Evolutionary conservation across 2,329 filamentous ascomycete species (phyloP), one percentile per base, ranked within the genome.

Genomic region (Trichoderma endophyticum): DNA sequence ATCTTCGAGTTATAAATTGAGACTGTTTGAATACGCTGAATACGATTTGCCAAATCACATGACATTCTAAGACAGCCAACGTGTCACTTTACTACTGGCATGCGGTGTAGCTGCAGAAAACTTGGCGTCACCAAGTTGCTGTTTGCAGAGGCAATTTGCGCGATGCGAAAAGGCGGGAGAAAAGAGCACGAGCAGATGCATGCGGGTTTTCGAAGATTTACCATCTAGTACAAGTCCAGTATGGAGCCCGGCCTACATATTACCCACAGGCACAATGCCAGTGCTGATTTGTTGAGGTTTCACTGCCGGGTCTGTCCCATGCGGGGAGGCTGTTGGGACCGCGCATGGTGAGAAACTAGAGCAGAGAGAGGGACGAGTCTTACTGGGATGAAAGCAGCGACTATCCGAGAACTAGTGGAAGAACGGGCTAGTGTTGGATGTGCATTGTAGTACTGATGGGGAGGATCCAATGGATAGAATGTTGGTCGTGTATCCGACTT

Each of bases 41-140:
- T 54, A 54, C 48, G 48, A 24, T 21, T 54, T 54, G 11, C 21
- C 8, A 39, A 54, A 70, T 70, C 67, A 70, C 67, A 70, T 70
- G 67, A 70, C 30, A 24, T 51, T 51, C 54, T 28, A 34, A 70
- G 67, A 59, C 57, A 51, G 21, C 7, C 24, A 70, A 54, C 28
- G 67, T 61, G 59, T 36, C 67, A 36, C 14, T 63, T 30, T 28
- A 14, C 14, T 21, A 24, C 56, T n/a, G 28, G 28, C 28, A 51
- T 61, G 56, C 39, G 28, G 57, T 54, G 65, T 70, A 62, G 57
- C 57, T 51, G 66, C 66, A 70, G 56, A 21, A 21, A 21, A 60
- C 28, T 28, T 43, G 18, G 56, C 28, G 26, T 51, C n/a, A 18
- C 57, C n/a, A 18, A 66, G 15, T 34, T 43, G 39, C 48, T 21